Evolutionary conservation across 306 rosid genomes (phyloP).

Genomic region (Fagus crenata): DNA sequence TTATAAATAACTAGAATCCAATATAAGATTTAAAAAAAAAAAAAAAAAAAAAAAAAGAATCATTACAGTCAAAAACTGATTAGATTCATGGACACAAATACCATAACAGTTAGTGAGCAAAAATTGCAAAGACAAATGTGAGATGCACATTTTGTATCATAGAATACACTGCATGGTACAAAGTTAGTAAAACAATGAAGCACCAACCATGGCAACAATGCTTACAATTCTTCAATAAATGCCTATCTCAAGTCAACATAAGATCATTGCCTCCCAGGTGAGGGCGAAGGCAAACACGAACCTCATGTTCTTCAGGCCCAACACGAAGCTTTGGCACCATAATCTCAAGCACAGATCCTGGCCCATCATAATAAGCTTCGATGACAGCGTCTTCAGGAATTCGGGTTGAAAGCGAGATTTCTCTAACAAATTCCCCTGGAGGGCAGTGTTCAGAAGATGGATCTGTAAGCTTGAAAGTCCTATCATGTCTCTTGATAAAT

Average conservation of each 20-base stretch:
- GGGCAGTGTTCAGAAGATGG: slow-evolving; percentile 88
- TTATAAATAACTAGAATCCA: slow-evolving; percentile 3
- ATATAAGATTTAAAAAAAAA: neutral
- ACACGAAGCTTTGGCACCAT: slow-evolving; percentile 82
- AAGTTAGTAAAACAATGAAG: slow-evolving; percentile 42
- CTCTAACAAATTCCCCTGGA: slow-evolving; percentile 88
- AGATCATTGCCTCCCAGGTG: slow-evolving; percentile 81
- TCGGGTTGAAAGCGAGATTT: slow-evolving; percentile 74
- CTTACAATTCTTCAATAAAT: slow-evolving; percentile 33
- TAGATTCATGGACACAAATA: slow-evolving; percentile 24
- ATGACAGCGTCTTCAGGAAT: slow-evolving; percentile 92
- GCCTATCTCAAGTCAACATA: slow-evolving; percentile 61
- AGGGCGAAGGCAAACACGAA: slow-evolving; percentile 91
- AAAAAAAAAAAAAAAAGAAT: neutral
- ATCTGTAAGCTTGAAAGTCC: slow-evolving; percentile 84
- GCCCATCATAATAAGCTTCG: slow-evolving; percentile 90
- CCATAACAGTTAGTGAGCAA: slow-evolving; percentile 24
- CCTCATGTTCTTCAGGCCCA: slow-evolving; percentile 92
- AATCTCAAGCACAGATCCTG: slow-evolving; percentile 89
- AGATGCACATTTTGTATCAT: slow-evolving; percentile 28
- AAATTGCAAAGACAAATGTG: slow-evolving; percentile 29
- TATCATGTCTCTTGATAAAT: slow-evolving; percentile 70
- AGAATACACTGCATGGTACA: slow-evolving; percentile 38
- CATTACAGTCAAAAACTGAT: slow-evolving; percentile 19
- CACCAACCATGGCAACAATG: slow-evolving; percentile 37